phyloP scores from a whole-genome alignment of 148 eudicot genomes.

The Agrostemma githago region DNA sequence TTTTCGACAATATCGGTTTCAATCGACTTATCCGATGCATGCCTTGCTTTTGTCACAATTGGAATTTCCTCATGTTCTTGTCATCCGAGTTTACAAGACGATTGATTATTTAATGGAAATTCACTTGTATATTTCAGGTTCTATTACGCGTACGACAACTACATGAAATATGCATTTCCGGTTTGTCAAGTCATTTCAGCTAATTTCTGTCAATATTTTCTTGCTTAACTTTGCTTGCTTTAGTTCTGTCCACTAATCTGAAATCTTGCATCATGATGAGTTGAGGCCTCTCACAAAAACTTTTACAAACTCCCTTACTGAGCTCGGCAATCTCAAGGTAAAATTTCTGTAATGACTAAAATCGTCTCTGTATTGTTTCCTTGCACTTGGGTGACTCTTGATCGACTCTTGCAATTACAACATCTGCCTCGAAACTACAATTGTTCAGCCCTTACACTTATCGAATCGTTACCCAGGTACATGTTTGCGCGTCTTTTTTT shows the following conservation, averaged over 20 bases:
- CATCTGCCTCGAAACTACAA: conserved; percentile 73
- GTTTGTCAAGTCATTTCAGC: conserved; percentile 36
- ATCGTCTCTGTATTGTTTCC: neutral
- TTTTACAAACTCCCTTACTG: conserved; percentile 80
- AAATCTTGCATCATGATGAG: conserved; percentile 79
- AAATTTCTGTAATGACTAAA: conserved; percentile 12
- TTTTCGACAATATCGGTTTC: neutral
- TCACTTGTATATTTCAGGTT: conserved; percentile 52
- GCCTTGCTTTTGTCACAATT: neutral
- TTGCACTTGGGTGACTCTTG: conserved; percentile 10
- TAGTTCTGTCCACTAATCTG: conserved; percentile 2
- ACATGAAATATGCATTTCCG: conserved; percentile 93
- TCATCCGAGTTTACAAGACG: conserved; percentile 1
- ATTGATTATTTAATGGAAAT: neutral
- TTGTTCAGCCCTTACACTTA: conserved; percentile 88
- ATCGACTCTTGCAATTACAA: conserved; percentile 53
- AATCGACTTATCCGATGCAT: no score
- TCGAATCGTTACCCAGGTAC: conserved; percentile 94
- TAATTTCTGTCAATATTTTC: neutral
- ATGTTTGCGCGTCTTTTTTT: neutral
- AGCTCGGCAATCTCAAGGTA: conserved; percentile 87
- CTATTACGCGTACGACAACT: conserved; percentile 95
- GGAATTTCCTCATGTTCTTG: neutral
- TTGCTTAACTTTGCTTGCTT: neutral
- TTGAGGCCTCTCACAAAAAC: conserved; percentile 82